A percentile compares a stretch with the other conserved stretches of the same genome.
Conservation (phyloP, 2,329 filamentous ascomycete species). For the Sporothrix pseudoabietina region DNA sequence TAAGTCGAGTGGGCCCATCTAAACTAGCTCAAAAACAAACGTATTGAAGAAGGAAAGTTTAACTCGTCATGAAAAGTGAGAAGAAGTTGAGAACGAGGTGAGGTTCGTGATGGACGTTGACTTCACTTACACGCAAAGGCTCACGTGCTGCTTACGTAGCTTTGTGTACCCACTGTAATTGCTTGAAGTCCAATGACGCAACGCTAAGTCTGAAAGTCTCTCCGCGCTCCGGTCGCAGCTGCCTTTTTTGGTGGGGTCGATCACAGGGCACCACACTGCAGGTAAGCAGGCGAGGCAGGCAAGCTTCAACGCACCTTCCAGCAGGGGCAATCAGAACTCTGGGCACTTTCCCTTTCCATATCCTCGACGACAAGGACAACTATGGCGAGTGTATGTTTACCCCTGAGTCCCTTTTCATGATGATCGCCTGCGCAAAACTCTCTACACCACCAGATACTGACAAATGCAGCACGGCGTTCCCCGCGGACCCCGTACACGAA, state of each 20-base stretch:
- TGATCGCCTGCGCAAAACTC: background rate
- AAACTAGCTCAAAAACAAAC: background rate
- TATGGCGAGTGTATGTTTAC: slow-evolving; percentile 19
- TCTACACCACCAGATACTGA: slow-evolving; percentile 25
- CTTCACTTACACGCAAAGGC: background rate
- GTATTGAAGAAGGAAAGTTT: background rate
- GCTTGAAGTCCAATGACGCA: slow-evolving; percentile 17
- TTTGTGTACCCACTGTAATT: background rate
- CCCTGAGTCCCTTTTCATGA: background rate
- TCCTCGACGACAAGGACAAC: background rate
- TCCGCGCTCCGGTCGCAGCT: slow-evolving; percentile 11
- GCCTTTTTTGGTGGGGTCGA: slow-evolving; percentile 14
- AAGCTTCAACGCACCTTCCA: background rate
- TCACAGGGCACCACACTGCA: background rate
- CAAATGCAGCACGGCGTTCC: slow-evolving; percentile 75
- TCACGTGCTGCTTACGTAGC: slow-evolving; percentile 14
- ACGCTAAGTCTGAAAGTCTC: slow-evolving; percentile 1
- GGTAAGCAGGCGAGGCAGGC: no score
- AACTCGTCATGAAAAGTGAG: background rate
- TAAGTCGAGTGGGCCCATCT: background rate
- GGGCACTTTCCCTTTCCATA: background rate
- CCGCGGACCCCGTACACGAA: slow-evolving; percentile 64
- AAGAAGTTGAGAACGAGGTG: slow-evolving; percentile 11
- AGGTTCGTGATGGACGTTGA: background rate
- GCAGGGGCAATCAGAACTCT: background rate